These are phyloP conservation scores for Ilex asprella DNA, from an alignment of 257 asterid genomes.

Conservation along the genomic window DNA sequence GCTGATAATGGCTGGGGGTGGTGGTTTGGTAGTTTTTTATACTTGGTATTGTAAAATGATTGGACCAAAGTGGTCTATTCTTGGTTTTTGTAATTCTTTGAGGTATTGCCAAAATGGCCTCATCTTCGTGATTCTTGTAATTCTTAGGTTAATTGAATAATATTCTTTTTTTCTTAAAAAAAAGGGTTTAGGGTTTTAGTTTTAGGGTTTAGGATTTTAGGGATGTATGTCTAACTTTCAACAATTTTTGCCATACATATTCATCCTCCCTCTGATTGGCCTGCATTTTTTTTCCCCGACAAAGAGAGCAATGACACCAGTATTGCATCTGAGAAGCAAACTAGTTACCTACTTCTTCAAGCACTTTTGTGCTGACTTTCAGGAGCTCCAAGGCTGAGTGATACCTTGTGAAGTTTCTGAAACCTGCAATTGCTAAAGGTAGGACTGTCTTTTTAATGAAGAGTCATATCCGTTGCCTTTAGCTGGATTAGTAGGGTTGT, in stretches of 20 bases:
- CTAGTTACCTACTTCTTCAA: constrained; percentile 82
- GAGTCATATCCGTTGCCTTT: constrained; percentile 60
- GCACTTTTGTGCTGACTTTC: constrained; percentile 76
- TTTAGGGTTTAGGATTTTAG: too few species aligned
- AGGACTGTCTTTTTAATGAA: constrained; percentile 60
- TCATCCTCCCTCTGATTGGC: constrained; percentile 65
- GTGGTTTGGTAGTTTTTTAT: too few species aligned
- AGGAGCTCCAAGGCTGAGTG: constrained; percentile 77
- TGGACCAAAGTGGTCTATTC: too few species aligned
- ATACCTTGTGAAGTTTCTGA: constrained; percentile 64
- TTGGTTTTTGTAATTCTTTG: too few species aligned
- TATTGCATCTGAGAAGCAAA: constrained; percentile 72
- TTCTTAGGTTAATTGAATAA: too few species aligned
- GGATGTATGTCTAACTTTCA: too few species aligned
- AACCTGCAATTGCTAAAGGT: constrained; percentile 61
- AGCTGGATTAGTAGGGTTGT: constrained; percentile 71
- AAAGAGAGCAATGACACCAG: constrained; percentile 72
- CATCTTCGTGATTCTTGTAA: too few species aligned
- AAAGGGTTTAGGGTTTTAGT: too few species aligned
- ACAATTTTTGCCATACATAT: constrained; percentile 73
- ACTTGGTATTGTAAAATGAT: too few species aligned
- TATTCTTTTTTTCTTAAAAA: too few species aligned
- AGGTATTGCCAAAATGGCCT: too few species aligned
- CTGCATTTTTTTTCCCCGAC: constrained; percentile 71
- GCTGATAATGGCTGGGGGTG: too few species aligned